Base-by-base conservation (phyloP, 2,329 filamentous ascomycete genomes). In the Colletotrichum ledebouriae region DNA sequence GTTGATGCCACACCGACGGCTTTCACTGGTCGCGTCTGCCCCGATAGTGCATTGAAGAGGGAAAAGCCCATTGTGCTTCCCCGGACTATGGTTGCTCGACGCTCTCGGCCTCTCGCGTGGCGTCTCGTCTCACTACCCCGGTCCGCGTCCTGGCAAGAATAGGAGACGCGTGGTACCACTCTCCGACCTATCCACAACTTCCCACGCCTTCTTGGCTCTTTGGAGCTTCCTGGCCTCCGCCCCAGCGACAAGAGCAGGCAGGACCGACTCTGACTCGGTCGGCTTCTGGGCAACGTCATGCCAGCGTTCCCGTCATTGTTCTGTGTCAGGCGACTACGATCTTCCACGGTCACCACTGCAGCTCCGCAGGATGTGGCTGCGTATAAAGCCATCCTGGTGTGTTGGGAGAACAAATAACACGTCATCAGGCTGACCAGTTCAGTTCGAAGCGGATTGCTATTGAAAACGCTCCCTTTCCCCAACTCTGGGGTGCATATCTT, bases 271-370 rank as follows among this genome's bases (percentile, higher is more conserved):
- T 47, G 47, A 61, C n/a, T 53, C 47, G 37, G 64, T 9, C 55
- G 47, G 55, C 39, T 22, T 39, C 65, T 68, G 61, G 65, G 65
- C 41, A 65, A 65, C 65, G 65, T 65, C 65, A 68, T 68, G 42
- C 39, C 42, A 59, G 47, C 55, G 41, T 65, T 68, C 41, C 42
- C 25, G 22, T 68, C 41, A 20, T 13, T 53, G 15, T 47, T 20
- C 12, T 29, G 22, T 25, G 60, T 65, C 65, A 65, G 65, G 39
- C 29, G 60, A 68, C 65, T 17, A 20, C 22, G 17, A 22, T 55
- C 20, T n/a, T 37, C 53, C 33, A n/a, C n/a, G n/a, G n/a, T n/a
- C n/a, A 34, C 29, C 29, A 13, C 39, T 46, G 55, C 47, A 34
- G 46, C 39, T 17, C n/a, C 20, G 55, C 39, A 25, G 49, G 37